A percentile compares a stretch with the other conserved stretches of the same genome.
Conservation (phyloP, 805 yeast genomes). For the Ogataea kodamae region DNA sequence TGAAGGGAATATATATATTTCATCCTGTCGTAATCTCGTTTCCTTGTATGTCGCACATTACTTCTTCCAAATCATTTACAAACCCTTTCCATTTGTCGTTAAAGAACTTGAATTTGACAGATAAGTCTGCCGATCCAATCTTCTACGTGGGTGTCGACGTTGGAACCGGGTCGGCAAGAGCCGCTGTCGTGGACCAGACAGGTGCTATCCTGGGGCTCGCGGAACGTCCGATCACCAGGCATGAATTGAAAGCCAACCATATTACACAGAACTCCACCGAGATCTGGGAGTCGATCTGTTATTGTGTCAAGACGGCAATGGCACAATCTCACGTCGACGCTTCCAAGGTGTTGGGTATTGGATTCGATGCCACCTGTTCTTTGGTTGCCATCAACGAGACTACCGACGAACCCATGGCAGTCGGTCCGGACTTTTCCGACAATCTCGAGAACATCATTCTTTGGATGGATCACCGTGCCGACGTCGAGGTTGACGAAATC, state of each 20-base stretch:
- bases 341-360: conserved; percentile 71
- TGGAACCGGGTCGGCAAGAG: conserved; percentile 98
- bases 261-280: conserved; percentile 87
- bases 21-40: background rate
- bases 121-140: conserved; percentile 26
- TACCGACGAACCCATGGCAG: conserved; percentile 71
- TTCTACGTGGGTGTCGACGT: conserved; percentile 44
- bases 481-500: conserved; percentile 70
- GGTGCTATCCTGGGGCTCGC: conserved; percentile 81
- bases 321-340: conserved; percentile 74
- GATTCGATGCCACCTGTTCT: conserved; percentile 97
- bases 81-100: conserved; percentile 36
- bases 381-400: conserved; percentile 71
- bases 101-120: conserved; percentile 22
- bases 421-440: conserved; percentile 85
- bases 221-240: conserved; percentile 74
- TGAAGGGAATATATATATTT: conserved; percentile 3
- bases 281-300: conserved; percentile 86
- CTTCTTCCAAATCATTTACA: conserved; percentile 28
- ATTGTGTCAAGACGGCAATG: conserved; percentile 72
- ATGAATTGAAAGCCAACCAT: conserved; percentile 66
- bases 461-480: conserved; percentile 99
- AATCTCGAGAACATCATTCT: conserved; percentile 76
- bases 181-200: conserved; percentile 78
- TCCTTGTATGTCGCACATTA: conserved; percentile 14